Evolutionary conservation across 805 yeast genomes (phyloP), one percentile per base, ranked within the genome.

Genomic region (Ogataea zsoltii): DNA sequence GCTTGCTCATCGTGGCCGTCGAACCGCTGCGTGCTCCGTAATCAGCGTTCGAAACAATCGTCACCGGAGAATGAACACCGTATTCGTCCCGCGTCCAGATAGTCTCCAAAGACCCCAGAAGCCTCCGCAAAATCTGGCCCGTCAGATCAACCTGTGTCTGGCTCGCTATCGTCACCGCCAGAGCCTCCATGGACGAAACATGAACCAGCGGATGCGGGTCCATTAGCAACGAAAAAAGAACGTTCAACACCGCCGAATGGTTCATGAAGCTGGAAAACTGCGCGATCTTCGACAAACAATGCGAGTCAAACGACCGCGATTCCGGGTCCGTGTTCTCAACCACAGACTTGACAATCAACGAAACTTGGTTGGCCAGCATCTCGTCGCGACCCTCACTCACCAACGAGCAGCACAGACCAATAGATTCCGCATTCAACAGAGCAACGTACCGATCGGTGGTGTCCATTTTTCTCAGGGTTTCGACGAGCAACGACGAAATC

Each of bases 191-290:
- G 0, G 92, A 74, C 74, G 90, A 84, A 44, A 79, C 75, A 60
- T 88, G 91, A 14, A 94, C 90, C 1, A 79, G 68, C 0, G 97
- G 96, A 60, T 91, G 92, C 0, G 96, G 91, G 63, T 92, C 98
- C 16, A 68, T 68, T 3, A 83, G 62, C 23, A 92, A 70, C 13
- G 86, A 82, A 31, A 75, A 63, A 2, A 82, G 58, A 4, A 88
- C 80, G 29, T 80, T 81, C 45, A 75, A 70, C 3, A 84, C 75
- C 3, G 76, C 59, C 26, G 72, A 70, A 3, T 75, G 62, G 7
- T 81, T 59, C 18, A 51, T 42, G 18, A 60, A 42, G 29, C 49
- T 50, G 7, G 66, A 54, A 44, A 51, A 57, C 36, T 59, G 53
- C 1, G 61, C 56, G 28, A 66, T 54, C 18, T 54, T 52, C 2